Conservation (phyloP, 768 basidiomycete genomes). For the Pleurotus eryngii region DNA sequence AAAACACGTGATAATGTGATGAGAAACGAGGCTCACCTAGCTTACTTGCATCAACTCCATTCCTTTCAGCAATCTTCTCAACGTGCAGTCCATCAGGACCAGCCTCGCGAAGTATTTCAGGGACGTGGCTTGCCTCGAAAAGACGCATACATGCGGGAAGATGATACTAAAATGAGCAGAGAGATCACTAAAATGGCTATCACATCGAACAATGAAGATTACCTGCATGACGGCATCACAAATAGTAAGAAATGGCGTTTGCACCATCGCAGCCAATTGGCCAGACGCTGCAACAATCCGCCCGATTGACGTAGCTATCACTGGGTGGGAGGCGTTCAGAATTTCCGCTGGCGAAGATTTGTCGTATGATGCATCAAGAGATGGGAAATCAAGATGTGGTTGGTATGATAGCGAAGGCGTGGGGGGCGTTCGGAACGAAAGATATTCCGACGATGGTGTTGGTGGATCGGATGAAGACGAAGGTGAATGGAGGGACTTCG, state of each 20-base stretch:
- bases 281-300: slow-evolving; percentile 68
- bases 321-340: slow-evolving; percentile 53
- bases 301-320: slow-evolving; percentile 55
- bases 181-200: neutral
- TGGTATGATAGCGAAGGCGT: neutral
- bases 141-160: slow-evolving; percentile 73
- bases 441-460: neutral
- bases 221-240: slow-evolving; percentile 75
- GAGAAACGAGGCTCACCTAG: slow-evolving; percentile 36
- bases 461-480: neutral
- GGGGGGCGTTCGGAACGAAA: slow-evolving; percentile 14
- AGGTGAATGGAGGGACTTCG: neutral
- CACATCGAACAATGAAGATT: slow-evolving; percentile 1
- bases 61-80: slow-evolving; percentile 38
- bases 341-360: slow-evolving; percentile 46
- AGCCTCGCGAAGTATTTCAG: slow-evolving; percentile 67
- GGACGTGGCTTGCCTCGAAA: slow-evolving; percentile 66
- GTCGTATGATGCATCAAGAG: slow-evolving; percentile 46
- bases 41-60: slow-evolving; percentile 44
- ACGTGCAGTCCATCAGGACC: slow-evolving; percentile 53
- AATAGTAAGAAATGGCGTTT: slow-evolving; percentile 65
- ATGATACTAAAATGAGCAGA: slow-evolving; percentile 52
- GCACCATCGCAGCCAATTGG: slow-evolving; percentile 62
- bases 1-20: neutral
- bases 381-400: slow-evolving; percentile 50